Evolutionary conservation across 2,329 filamentous ascomycete species (phyloP), one percentile per base, ranked within the genome.

Genomic region (Dactylella cylindrospora): DNA sequence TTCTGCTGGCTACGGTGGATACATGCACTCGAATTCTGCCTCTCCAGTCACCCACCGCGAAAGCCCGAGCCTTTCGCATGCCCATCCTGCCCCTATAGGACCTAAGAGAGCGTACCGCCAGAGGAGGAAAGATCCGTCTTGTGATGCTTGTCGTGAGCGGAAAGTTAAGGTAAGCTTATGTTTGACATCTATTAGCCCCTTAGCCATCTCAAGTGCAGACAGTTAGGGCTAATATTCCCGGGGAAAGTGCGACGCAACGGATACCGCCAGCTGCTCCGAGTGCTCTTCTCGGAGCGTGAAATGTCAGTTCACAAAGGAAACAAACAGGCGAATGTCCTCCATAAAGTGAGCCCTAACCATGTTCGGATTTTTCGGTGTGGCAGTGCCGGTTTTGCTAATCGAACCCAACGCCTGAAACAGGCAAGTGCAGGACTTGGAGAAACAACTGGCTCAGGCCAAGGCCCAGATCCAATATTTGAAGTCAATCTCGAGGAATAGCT

Each of bases 301-400:
- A 73, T 98, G 93, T 71, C 91, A 97, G 71, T 98, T 98, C 72
- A 98, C 93, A 43, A 98, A 98, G 75, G 93, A 98, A 74, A 98
- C 93, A 9, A 98, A 98, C 72, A 82, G 93, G 59, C 84, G 93
- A 65, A 98, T 98, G 93, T 97, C 93, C 13, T 97, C 91, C 1
- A 97, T 97, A 75, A 98, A 97, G 81, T 83, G 73, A 69, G 78
- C 74, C 52, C 22, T 20, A 4, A 25, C 26, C 19, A 4, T 13
- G 17, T 28, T 17, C 9, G 6, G 3, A 25, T 5, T 5, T 29
- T 10, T 8, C 2, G 25, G 9, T 33, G 15, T 33, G 15, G 22
- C n/a, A 12, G n/a, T n/a, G n/a, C n/a, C n/a, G n/a, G 5, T 13
- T n/a, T 39, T 19, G 36, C 26, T 52, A 31, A 52, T n/a, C n/a